A percentile compares a stretch with the other conserved stretches of the same genome.
Evolutionary conservation across 331 rosid species (phyloP).

Genomic region (Quercus lobata): DNA sequence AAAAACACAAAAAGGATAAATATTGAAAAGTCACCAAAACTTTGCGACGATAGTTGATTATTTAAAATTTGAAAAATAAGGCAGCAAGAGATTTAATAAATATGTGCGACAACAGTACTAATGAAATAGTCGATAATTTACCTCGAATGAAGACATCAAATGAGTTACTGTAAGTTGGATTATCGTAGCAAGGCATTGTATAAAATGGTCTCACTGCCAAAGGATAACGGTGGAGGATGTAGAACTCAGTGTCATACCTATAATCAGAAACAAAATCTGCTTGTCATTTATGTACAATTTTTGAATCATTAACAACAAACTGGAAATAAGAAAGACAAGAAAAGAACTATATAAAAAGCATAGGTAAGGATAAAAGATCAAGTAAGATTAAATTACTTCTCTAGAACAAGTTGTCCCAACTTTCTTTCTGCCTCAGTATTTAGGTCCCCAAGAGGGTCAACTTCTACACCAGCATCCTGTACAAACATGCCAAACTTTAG

Average conservation of each 20-base stretch:
- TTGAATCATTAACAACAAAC: not conserved
- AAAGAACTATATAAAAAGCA: not conserved
- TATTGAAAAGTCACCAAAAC: too few relatives aligned
- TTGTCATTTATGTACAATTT: not conserved
- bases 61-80: not conserved
- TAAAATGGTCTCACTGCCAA: constrained; percentile 87
- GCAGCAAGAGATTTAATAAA: not conserved
- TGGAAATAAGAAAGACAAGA: not conserved
- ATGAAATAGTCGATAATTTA: constrained; percentile 21
- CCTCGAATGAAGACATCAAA: constrained; percentile 97
- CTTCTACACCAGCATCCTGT: constrained; percentile 80
- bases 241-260: constrained; percentile 93
- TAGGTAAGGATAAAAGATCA: not conserved
- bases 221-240: constrained; percentile 87
- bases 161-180: constrained; percentile 72
- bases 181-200: constrained; percentile 92
- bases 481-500: constrained; percentile 14
- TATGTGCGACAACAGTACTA: not conserved
- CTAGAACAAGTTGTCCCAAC: constrained; percentile 77
- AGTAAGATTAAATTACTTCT: constrained; percentile 47
- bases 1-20: not conserved
- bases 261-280: not conserved
- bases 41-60: too few relatives aligned
- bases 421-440: constrained; percentile 88
- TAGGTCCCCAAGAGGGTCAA: constrained; percentile 89